Evolutionary conservation across 306 rosid species (phyloP), one percentile per base, ranked within the genome.

Genomic region (Lotus japonicus): DNA sequence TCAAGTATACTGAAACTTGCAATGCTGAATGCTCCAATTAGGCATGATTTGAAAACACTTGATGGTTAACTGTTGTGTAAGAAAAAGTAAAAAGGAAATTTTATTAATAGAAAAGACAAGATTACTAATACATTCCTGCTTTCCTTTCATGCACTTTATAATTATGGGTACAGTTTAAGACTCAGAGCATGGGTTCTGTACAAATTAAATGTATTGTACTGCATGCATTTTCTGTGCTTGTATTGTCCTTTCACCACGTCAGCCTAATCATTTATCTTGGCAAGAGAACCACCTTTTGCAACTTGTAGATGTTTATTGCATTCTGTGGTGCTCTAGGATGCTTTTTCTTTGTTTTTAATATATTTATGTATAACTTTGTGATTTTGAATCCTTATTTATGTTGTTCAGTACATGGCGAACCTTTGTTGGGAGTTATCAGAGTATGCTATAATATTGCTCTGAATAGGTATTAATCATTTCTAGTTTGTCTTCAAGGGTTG

Each of bases 381-480:
- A 46, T 68, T 53, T 36, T 71, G 64, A 46, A 56, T 45, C 10
- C 55, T 55, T 64, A 54, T 70, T 35, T 68, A 31, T 75, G 6
- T 59, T 36, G 43, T 86, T 83, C 89, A 95, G 99, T 91, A 59
- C 99, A 95, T 45, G 97, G 96, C 31, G 99, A 95, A 72, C 89
- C 97, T 58, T 81, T 95, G 74, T 82, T 95, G 70, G 96, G 92
- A 80, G 96, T 95, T 68, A 91, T 91, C 80, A 80, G 96, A 82
- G 97, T 95, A 14, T 95, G 99, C 91, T 95, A 85, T 86, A 91
- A 95, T 85, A 91, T 95, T 83, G 99, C 99, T 78, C 91, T 95
- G 44, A 89, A 95, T 84, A 91, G 99, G 99, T 95, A 87, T 18
- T 63, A 14, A 21, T 68, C 64, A 48, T 79, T 77, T 81, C 72